Evolutionary conservation across 495 filamentous ascomycete genomes (phyloP).

Genomic region (Sphaerosporella brunnea): DNA sequence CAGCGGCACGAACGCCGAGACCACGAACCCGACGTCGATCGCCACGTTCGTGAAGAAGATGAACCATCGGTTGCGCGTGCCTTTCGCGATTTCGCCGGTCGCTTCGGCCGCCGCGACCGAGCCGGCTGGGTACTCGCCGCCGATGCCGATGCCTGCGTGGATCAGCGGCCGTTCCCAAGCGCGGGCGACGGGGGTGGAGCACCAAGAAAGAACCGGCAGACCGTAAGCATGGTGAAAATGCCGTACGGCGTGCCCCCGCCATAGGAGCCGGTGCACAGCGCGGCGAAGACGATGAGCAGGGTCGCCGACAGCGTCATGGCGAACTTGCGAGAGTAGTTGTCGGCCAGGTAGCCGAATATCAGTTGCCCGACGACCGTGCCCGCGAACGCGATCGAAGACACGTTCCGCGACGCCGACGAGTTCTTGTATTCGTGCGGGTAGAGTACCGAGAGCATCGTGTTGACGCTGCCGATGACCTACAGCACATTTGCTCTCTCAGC

Average conservation of each 20-base stretch:
- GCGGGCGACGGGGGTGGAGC: no score
- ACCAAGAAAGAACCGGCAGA: not conserved
- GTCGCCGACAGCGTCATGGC: conserved; percentile 63
- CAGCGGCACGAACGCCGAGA: conserved; percentile 1
- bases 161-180: conserved; percentile 3
- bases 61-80: conserved; percentile 78
- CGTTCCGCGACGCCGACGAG: conserved; percentile 45
- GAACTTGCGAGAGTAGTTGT: conserved; percentile 69
- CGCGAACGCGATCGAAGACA: conserved; percentile 67
- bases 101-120: conserved; percentile 71
- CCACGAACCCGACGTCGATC: conserved; percentile 36
- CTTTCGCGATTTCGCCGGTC: conserved; percentile 59
- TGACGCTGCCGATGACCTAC: conserved; percentile 67
- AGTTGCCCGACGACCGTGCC: conserved; percentile 77
- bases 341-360: conserved; percentile 62
- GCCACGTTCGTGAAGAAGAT: conserved; percentile 82
- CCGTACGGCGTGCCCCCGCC: conserved; percentile 46
- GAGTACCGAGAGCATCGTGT: conserved; percentile 46
- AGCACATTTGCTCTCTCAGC: no score
- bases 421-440: conserved; percentile 46
- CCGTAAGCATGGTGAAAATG: conserved; percentile 51
- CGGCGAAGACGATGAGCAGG: conserved; percentile 65
- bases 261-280: conserved; percentile 62
- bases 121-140: conserved; percentile 80
- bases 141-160: conserved; percentile 38